phyloP scores from a whole-genome alignment of 345 rosid genomes.

The Populus nigra region DNA sequence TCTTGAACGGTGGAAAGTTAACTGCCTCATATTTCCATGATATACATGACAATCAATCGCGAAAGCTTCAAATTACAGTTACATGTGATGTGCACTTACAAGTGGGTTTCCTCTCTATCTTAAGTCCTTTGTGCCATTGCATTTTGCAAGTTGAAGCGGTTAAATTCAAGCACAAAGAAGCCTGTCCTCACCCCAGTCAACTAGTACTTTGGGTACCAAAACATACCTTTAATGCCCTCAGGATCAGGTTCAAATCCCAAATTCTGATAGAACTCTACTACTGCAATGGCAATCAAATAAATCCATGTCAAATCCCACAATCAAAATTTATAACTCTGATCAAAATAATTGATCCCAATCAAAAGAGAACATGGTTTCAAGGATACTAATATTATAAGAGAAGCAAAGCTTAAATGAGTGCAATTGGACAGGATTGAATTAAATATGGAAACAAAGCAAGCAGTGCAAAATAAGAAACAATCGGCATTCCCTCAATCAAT shows the following conservation, averaged over 20 bases:
- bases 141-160: constrained; percentile 13
- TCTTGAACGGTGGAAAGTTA: no score
- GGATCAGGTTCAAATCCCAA: constrained; percentile 95
- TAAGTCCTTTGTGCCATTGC: constrained; percentile 2
- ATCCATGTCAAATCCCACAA: not conserved
- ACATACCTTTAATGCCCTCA: constrained; percentile 98
- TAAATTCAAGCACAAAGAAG: not conserved
- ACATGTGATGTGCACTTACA: not conserved
- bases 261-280: constrained; percentile 90
- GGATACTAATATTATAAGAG: not conserved
- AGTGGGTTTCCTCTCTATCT: not conserved
- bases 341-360: not conserved
- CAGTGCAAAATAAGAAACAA: no score
- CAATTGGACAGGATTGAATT: no score
- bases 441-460: no score
- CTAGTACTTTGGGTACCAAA: constrained; percentile 82
- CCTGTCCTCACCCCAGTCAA: not conserved
- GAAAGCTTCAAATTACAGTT: not conserved
- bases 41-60: not conserved
- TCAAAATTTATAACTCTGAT: not conserved
- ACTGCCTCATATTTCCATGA: not conserved
- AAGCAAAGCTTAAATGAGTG: no score
- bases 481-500: no score
- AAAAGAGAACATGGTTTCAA: not conserved
- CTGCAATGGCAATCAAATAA: constrained; percentile 39